These are phyloP conservation scores for Amanita phalloides DNA, from an alignment of 768 basidiomycete genomes.

Conservation along the genomic window DNA sequence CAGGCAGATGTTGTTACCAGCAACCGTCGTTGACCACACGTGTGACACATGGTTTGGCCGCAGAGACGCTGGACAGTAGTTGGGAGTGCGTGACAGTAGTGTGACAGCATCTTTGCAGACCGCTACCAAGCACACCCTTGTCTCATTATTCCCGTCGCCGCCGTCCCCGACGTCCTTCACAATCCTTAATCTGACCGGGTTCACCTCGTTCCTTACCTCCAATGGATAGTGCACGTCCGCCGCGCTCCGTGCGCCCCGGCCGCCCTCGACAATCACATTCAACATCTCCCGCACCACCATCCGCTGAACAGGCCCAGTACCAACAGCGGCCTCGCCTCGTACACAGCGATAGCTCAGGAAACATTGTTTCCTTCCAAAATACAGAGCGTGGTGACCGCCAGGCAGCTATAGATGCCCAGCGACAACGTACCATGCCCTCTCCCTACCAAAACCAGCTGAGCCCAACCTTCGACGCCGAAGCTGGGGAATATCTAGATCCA, in stretches of 20 bases:
- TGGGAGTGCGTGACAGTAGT: background rate
- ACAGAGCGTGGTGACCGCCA: constrained; percentile 62
- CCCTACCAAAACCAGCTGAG: constrained; percentile 27
- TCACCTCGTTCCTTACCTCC: constrained; percentile 2
- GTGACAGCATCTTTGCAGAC: constrained; percentile 1
- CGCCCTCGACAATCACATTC: constrained; percentile 26
- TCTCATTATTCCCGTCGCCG: constrained; percentile 6
- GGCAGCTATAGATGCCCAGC: constrained; percentile 42
- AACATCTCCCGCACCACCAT: constrained; percentile 27
- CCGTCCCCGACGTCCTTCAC: constrained; percentile 8
- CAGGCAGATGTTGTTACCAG: too few relatives aligned
- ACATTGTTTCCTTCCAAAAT: constrained; percentile 60
- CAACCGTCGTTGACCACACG: too few relatives aligned
- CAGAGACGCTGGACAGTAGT: background rate
- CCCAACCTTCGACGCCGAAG: constrained; percentile 29
- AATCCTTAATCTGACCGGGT: background rate
- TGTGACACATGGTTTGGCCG: too few relatives aligned
- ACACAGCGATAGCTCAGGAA: constrained; percentile 24
- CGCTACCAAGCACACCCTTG: background rate
- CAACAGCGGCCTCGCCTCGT: constrained; percentile 20
- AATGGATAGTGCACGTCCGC: constrained; percentile 40
- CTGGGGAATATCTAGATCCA: constrained; percentile 30
- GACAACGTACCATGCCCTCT: constrained; percentile 36
- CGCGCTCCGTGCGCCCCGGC: constrained; percentile 39
- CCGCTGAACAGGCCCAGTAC: constrained; percentile 19